Evolutionary conservation across 2,329 filamentous ascomycete genomes (phyloP).

Genomic region (Sporothrix luriei): DNA sequence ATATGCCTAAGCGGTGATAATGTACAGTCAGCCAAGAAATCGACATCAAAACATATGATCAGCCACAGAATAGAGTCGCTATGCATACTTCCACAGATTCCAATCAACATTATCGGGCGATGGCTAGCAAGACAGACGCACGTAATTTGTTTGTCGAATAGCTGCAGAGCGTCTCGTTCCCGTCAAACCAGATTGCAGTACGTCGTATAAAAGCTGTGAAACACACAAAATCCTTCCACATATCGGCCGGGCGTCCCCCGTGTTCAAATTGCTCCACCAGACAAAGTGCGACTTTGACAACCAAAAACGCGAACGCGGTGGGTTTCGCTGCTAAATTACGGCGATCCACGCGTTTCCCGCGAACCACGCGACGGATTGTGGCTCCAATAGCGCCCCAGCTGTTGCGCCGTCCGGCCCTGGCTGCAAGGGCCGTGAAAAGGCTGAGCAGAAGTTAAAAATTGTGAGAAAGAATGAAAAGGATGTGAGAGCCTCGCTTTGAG

Average conservation of each 20-base stretch:
- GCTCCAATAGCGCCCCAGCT: not conserved
- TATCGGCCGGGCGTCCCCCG: not conserved
- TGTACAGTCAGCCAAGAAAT: constrained; percentile 10
- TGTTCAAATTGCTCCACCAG: not conserved
- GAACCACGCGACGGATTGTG: constrained; percentile 8
- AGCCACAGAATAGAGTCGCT: constrained; percentile 21
- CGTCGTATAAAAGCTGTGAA: not conserved
- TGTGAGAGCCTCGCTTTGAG: too few relatives aligned
- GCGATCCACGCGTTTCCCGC: constrained; percentile 7
- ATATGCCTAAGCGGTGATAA: constrained; percentile 67
- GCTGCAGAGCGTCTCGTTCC: not conserved
- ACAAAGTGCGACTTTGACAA: constrained; percentile 4
- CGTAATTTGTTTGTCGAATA: not conserved
- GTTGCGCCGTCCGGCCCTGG: not conserved
- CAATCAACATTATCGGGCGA: constrained; percentile 66
- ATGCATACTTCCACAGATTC: constrained; percentile 69
- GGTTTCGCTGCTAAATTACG: not conserved
- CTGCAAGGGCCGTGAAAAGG: not conserved
- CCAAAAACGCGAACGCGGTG: constrained; percentile 28
- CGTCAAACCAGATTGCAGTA: constrained; percentile 2
- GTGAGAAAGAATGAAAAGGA: too few relatives aligned
- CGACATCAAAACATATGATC: not conserved
- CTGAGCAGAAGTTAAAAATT: not conserved
- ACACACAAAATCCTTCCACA: not conserved
- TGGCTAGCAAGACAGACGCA: too few relatives aligned